Percentiles rank a stretch among this genome's conserved stretches.
Conservation (phyloP, 106 monocot genomes). For the Narthecium ossifragum region DNA sequence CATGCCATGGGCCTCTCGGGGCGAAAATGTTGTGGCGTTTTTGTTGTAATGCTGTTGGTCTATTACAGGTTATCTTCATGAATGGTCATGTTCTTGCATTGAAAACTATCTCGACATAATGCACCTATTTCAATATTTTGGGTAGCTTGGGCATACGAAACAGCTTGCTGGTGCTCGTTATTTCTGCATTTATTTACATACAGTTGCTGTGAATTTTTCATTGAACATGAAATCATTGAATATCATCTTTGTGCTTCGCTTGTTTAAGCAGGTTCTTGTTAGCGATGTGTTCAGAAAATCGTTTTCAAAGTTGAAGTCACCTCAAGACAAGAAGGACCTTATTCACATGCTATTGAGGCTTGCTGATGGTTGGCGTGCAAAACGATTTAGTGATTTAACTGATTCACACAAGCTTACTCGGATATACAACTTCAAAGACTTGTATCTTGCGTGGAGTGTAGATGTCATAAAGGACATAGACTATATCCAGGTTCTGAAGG, state of each 20-base stretch:
- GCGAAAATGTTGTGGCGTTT: too few species aligned
- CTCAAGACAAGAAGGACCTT: constrained; percentile 13
- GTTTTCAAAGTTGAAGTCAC: constrained; percentile 27
- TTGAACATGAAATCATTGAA: background rate
- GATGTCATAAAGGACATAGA: constrained; percentile 30
- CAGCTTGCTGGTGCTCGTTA: too few species aligned
- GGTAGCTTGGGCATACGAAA: background rate
- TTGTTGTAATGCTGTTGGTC: too few species aligned
- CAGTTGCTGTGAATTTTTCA: too few species aligned
- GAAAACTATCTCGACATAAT: background rate
- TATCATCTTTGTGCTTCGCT: background rate
- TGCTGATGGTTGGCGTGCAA: constrained; percentile 44
- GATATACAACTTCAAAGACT: constrained; percentile 24
- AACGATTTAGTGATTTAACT: background rate
- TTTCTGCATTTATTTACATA: background rate
- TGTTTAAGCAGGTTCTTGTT: constrained; percentile 34
- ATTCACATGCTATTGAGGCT: constrained; percentile 33
- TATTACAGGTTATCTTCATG: too few species aligned
- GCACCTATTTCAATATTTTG: background rate
- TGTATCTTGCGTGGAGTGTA: constrained; percentile 41
- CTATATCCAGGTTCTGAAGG: constrained; percentile 42
- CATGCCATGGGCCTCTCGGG: too few species aligned
- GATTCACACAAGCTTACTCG: constrained; percentile 23
- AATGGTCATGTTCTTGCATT: background rate
- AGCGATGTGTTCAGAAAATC: constrained; percentile 48